phyloP scores from a whole-genome alignment of 371 early-diverging fungal genomes.

The Phascolomyces articulosus region DNA sequence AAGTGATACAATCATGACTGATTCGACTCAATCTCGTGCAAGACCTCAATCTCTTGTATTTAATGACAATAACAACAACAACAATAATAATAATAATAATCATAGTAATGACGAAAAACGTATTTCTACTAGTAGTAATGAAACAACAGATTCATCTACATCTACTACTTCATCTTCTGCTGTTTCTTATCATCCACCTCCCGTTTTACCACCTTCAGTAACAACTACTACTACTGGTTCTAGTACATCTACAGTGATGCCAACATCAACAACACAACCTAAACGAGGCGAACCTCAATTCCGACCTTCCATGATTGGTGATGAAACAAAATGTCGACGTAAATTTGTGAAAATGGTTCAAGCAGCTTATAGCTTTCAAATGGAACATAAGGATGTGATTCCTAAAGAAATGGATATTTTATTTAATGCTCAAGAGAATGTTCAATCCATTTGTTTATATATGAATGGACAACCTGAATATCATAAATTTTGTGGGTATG shows the following conservation, averaged over 20 bases:
- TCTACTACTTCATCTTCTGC: constrained; percentile 15
- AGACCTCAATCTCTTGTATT: constrained; percentile 3
- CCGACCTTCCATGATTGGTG: constrained; percentile 20
- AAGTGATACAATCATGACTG: constrained; percentile 37
- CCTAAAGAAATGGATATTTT: constrained; percentile 30
- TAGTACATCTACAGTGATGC: not conserved
- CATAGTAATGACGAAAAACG: constrained; percentile 8
- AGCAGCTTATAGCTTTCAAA: constrained; percentile 27
- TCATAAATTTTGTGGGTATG: constrained; percentile 39
- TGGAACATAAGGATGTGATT: constrained; percentile 20
- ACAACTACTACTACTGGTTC: too few species aligned
- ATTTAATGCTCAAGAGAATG: constrained; percentile 35
- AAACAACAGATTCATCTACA: constrained; percentile 11
- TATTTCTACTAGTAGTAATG: constrained; percentile 10
- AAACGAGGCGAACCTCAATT: constrained; percentile 24
- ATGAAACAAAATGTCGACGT: constrained; percentile 36
- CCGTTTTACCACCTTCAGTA: constrained; percentile 22
- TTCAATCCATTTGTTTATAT: constrained; percentile 28
- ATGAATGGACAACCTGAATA: constrained; percentile 28
- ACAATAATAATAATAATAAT: constrained; percentile 11
- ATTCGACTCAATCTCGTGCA: constrained; percentile 16
- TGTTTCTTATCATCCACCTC: constrained; percentile 17
- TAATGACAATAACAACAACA: not conserved
- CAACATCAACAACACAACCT: not conserved
- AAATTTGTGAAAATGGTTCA: constrained; percentile 43